These are phyloP conservation scores for Fusarium protoensiforme DNA, from an alignment of 2,329 filamentous ascomycete genomes.

Conservation along the genomic window DNA sequence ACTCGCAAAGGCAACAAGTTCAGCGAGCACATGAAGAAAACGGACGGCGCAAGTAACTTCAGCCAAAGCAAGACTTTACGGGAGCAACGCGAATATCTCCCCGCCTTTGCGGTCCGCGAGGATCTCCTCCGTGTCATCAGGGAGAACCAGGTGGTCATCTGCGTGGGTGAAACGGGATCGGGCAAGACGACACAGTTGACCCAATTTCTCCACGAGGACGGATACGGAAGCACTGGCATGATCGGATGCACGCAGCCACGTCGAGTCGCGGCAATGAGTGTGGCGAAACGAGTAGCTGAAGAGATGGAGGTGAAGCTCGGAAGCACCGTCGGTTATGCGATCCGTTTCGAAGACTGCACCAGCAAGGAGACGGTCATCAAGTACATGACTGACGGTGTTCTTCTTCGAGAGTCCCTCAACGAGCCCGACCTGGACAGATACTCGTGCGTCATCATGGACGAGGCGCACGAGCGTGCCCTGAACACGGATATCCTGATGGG, in stretches of 20 bases:
- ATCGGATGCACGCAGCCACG: constrained; percentile 97
- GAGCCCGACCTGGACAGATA: constrained; percentile 95
- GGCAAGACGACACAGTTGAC: constrained; percentile 98
- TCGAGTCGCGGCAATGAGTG: constrained; percentile 98
- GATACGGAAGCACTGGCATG: constrained; percentile 87
- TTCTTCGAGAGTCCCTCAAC: constrained; percentile 91
- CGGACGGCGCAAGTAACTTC: constrained; percentile 87
- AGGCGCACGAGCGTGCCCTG: constrained; percentile 94
- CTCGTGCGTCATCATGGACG: constrained; percentile 99
- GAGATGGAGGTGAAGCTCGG: constrained; percentile 97
- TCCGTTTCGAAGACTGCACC: constrained; percentile 98
- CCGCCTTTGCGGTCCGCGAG: constrained; percentile 95
- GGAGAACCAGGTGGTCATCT: constrained; percentile 97
- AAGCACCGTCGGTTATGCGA: constrained; percentile 91
- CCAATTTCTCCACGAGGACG: constrained; percentile 95
- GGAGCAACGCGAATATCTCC: constrained; percentile 92
- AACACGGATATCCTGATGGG: constrained; percentile 99
- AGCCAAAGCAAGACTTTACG: constrained; percentile 90
- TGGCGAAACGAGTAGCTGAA: constrained; percentile 96
- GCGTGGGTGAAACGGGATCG: constrained; percentile 96
- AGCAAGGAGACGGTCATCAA: constrained; percentile 96
- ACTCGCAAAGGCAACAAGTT: constrained; percentile 75
- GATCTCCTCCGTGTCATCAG: constrained; percentile 91
- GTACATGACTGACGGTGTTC: constrained; percentile 98
- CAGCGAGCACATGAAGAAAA: constrained; percentile 88